A percentile compares a stretch with the other conserved stretches of the same genome.
These are phyloP conservation scores for Curvularia lunata DNA, from an alignment of 2,329 filamentous ascomycete genomes.

Conservation along the genomic window DNA sequence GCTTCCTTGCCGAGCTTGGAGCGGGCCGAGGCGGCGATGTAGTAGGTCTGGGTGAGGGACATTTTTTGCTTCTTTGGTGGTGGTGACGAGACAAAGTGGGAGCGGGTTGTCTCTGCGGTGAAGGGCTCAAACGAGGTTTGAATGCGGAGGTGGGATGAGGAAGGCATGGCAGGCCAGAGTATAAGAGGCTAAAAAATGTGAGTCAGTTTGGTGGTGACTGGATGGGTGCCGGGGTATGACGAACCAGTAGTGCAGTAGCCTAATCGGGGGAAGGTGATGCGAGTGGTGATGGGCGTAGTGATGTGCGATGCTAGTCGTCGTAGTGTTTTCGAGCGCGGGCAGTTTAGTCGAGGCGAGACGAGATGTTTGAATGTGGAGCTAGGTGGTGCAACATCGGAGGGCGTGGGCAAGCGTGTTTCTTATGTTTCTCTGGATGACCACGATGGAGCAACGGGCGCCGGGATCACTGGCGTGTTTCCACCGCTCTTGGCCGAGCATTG, in stretches of 20 bases:
- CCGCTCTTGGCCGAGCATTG: conserved; percentile 31
- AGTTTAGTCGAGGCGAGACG: too few relatives aligned
- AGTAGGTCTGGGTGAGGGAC: conserved; percentile 98
- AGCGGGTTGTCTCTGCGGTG: conserved; percentile 53
- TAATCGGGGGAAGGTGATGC: conserved; percentile 44
- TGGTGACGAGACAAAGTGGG: conserved; percentile 51
- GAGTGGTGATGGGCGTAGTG: conserved; percentile 19
- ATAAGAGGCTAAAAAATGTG: conserved; percentile 44
- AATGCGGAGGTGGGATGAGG: conserved; percentile 54
- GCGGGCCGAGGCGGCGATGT: conserved; percentile 93
- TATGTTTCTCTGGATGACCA: conserved; percentile 43
- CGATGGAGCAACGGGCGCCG: conserved; percentile 37
- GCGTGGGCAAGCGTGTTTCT: conserved; percentile 39
- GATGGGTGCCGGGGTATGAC: conserved; percentile 35
- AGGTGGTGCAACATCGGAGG: conserved; percentile 12
- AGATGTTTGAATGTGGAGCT: conserved; percentile 19
- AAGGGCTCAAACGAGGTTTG: conserved; percentile 56
- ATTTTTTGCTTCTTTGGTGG: conserved; percentile 76
- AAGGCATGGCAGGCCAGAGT: conserved; percentile 54
- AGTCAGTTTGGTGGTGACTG: conserved; percentile 59
- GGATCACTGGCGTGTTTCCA: conserved; percentile 37
- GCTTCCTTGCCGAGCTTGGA: conserved; percentile 95
- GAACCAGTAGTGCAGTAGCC: conserved; percentile 42
- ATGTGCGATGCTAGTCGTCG: neutral
- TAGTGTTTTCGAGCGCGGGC: neutral